Evolutionary conservation across 176 grass and related monocot species (phyloP), one percentile per base, ranked within the genome.

Genomic region (Saccharum spontaneum): DNA sequence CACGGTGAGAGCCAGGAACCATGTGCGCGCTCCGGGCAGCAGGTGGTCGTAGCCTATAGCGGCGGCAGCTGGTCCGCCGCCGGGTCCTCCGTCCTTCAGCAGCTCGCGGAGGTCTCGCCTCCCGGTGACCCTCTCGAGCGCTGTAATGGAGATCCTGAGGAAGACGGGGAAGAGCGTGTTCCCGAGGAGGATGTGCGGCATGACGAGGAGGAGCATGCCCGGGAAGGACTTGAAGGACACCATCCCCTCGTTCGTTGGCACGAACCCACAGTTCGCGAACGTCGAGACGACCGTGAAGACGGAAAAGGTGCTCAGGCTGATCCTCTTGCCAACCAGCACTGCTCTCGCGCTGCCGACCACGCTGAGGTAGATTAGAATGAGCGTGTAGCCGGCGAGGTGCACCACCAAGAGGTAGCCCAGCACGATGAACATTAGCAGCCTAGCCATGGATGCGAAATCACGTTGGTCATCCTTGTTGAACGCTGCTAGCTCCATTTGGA

Each of bases 171-270:
- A 98, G 86, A 98, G 46, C 8, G 91, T 94, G 85, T 93, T 98
- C 1, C 95, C 92, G 48, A 88, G 77, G 64, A 98, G 87, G 24
- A 91, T 44, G 66, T 95, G 95, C 0, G 44, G 71, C 37, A 73
- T 16, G 46, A 93, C 71, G 4, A 95, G 75, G 30, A 98, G 88
- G 28, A 98, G 91, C 48, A 98, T 85, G 14, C 90, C 91, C 0
- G 95, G 88, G 87, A 41, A 84, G 8, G 74, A 54, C 73, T 26
- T 90, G 84, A 98, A 98, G 36, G 87, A 82, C 5, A 73, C 28
- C 92, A 98, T 98, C 73, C 87, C 92, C 49, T 98, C 87, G 75
- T 95, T 95, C 4, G 83, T 98, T 11, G 91, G 83, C 60, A 95
- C 17, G 67, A 98, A 98, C 13, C 95, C 91, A 36, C 91, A 85